phyloP scores from a whole-genome alignment of 768 basidiomycete species.

The Collybia sp. region DNA sequence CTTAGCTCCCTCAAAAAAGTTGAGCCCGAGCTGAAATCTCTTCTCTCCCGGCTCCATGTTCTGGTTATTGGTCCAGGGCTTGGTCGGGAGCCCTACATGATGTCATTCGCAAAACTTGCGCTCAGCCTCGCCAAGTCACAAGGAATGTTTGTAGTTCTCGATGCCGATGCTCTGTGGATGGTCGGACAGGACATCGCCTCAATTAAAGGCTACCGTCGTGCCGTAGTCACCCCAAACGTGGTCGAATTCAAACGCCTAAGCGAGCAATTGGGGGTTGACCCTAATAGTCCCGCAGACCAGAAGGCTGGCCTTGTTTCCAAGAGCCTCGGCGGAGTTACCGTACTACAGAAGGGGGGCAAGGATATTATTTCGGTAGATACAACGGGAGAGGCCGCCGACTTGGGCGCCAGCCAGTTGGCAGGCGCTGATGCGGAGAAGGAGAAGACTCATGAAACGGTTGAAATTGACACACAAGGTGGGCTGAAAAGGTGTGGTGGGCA shows the following conservation, averaged over 20 bases:
- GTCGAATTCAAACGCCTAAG: constrained; percentile 87
- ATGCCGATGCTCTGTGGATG: constrained; percentile 89
- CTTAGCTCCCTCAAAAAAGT: constrained; percentile 46
- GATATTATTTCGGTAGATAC: constrained; percentile 84
- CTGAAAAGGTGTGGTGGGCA: constrained; percentile 94
- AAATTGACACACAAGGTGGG: constrained; percentile 72
- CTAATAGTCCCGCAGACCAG: constrained; percentile 40
- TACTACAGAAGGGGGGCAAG: constrained; percentile 80
- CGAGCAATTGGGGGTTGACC: constrained; percentile 65
- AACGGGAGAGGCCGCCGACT: constrained; percentile 45
- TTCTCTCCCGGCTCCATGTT: constrained; percentile 86
- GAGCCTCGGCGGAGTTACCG: constrained; percentile 79
- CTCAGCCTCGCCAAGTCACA: constrained; percentile 64
- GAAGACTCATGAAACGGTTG: constrained; percentile 53
- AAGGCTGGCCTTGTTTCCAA: constrained; percentile 72
- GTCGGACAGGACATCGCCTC: constrained; percentile 69
- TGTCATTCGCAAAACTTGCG: constrained; percentile 71
- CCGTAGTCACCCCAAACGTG: constrained; percentile 91
- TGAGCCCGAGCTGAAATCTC: constrained; percentile 48
- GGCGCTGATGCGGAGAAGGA: constrained; percentile 45
- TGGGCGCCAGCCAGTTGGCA: constrained; percentile 37
- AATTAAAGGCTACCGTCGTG: constrained; percentile 81
- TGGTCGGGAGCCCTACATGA: constrained; percentile 90
- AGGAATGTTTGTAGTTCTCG: constrained; percentile 88
- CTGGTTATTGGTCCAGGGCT: constrained; percentile 93